phyloP scores from a whole-genome alignment of 106 monocot species.

The Dendrobium chrysotoxum region DNA sequence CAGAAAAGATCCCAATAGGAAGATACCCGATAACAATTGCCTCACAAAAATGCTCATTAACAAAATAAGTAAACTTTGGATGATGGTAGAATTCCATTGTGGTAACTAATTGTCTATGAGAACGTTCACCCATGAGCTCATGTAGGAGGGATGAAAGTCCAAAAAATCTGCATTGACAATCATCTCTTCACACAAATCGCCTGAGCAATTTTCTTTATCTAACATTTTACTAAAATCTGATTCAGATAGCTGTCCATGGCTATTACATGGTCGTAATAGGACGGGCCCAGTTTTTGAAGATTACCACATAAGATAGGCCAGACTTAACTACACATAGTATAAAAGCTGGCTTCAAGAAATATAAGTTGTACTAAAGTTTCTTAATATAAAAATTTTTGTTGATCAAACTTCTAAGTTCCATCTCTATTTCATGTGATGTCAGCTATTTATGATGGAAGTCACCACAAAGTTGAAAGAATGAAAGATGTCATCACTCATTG shows the following conservation, averaged over 20 bases:
- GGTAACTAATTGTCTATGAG: conserved; percentile 60
- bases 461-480: too few relatives aligned
- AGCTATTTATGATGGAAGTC: too few relatives aligned
- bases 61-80: conserved; percentile 12
- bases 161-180: conserved; percentile 8
- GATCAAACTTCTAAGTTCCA: too few relatives aligned
- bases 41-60: conserved; percentile 38
- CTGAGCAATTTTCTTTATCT: conserved; percentile 10
- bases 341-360: too few relatives aligned
- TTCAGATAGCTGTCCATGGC: conserved; percentile 16
- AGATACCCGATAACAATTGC: conserved; percentile 60
- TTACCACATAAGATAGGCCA: too few relatives aligned
- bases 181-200: conserved; percentile 18
- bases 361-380: too few relatives aligned
- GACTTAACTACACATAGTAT: too few relatives aligned
- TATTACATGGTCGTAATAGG: too few relatives aligned
- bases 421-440: too few relatives aligned
- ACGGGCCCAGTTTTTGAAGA: too few relatives aligned
- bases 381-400: too few relatives aligned
- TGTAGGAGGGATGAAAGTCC: conserved; percentile 14
- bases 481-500: too few relatives aligned
- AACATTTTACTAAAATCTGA: conserved; percentile 29
- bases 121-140: conserved; percentile 64
- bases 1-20: conserved; percentile 76
- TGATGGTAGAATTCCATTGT: conserved; percentile 21